A percentile compares a stretch with the other conserved stretches of the same genome.
These are phyloP conservation scores for Amaranthus hypochondriacus DNA, from an alignment of 148 eudicot species.

Conservation along the genomic window DNA sequence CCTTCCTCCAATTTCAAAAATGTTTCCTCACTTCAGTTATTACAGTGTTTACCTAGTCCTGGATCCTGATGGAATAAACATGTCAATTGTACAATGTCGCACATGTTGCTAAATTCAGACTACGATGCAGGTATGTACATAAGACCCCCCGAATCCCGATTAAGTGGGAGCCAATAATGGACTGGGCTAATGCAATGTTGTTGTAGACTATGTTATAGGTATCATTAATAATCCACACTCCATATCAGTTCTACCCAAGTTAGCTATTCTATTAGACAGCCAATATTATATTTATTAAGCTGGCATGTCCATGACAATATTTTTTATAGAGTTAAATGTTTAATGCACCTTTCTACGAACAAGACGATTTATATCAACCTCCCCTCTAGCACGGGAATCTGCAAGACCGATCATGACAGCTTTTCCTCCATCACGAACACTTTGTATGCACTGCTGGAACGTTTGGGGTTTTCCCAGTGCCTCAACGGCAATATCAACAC, in stretches of 20 bases:
- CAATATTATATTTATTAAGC: background rate
- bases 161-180: too few relatives aligned
- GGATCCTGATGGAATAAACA: too few relatives aligned
- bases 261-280: background rate
- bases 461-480: slow-evolving; percentile 86
- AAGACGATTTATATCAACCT: slow-evolving; percentile 94
- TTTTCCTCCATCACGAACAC: slow-evolving; percentile 98
- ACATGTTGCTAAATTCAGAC: too few relatives aligned
- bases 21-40: too few relatives aligned
- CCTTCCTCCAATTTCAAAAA: too few relatives aligned
- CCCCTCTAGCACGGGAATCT: slow-evolving; percentile 70
- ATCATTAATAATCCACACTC: background rate
- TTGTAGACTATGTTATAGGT: background rate
- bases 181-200: too few relatives aligned
- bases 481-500: slow-evolving; percentile 90
- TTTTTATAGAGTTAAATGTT: background rate
- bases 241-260: background rate
- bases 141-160: too few relatives aligned
- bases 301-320: background rate
- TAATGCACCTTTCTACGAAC: slow-evolving; percentile 89
- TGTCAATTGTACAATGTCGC: too few relatives aligned
- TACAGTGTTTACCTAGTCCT: too few relatives aligned
- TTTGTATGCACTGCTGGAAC: slow-evolving; percentile 83
- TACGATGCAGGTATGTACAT: too few relatives aligned
- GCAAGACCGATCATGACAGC: slow-evolving; percentile 99